These are phyloP conservation scores for Kuraishia molischiana DNA, from an alignment of 805 yeast genomes.

Conservation along the genomic window DNA sequence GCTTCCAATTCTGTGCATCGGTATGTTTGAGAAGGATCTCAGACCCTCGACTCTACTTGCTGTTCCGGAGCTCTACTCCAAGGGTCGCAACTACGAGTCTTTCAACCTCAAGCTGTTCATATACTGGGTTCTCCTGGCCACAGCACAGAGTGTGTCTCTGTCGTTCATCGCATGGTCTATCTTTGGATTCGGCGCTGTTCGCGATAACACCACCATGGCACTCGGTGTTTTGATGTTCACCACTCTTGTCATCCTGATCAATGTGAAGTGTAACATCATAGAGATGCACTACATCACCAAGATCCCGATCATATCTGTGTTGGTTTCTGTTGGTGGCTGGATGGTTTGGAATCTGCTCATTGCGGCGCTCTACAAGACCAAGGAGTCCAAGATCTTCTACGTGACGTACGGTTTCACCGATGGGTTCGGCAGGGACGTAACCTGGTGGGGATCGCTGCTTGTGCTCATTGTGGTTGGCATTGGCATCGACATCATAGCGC, in stretches of 20 bases:
- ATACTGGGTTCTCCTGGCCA: conserved; percentile 71
- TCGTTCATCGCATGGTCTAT: conserved; percentile 56
- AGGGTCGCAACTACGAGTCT: conserved; percentile 64
- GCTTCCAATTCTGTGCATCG: conserved; percentile 81
- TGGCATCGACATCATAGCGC: conserved; percentile 54
- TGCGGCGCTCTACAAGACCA: conserved; percentile 52
- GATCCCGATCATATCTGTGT: conserved; percentile 53
- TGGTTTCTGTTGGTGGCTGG: conserved; percentile 79
- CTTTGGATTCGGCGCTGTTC: conserved; percentile 62
- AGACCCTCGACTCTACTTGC: conserved; percentile 82
- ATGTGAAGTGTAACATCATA: conserved; percentile 67
- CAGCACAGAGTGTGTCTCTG: conserved; percentile 59
- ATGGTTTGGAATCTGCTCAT: conserved; percentile 72
- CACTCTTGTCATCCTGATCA: conserved; percentile 61
- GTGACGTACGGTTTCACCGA: conserved; percentile 60
- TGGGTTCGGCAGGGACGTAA: conserved; percentile 69
- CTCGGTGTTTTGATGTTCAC: conserved; percentile 71
- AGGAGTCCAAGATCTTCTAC: conserved; percentile 50
- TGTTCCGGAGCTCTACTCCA: conserved; percentile 79
- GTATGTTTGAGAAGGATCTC: conserved; percentile 92
- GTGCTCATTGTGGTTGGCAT: conserved; percentile 49
- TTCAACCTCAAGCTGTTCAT: conserved; percentile 66
- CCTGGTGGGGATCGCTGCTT: conserved; percentile 79
- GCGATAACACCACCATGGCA: conserved; percentile 75
- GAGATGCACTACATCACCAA: conserved; percentile 74